Base-by-base conservation (phyloP, 352 stramenopile species). In the Phytophthora aleatoria region DNA sequence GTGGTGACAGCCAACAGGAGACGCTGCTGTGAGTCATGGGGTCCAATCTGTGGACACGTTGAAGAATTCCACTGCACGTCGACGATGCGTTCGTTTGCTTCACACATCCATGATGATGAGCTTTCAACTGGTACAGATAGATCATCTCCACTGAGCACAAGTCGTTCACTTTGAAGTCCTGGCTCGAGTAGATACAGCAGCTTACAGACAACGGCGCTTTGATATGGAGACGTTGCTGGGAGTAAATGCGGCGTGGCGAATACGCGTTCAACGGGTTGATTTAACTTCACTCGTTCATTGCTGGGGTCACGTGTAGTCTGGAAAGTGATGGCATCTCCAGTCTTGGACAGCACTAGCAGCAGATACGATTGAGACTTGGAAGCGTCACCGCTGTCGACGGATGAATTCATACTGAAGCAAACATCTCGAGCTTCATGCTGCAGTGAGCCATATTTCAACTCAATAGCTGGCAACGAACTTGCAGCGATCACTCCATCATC, bases 391-490 rank as follows among this genome's bases (percentile, higher is more conserved):
- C 68, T 74, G 1, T 71, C 68, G 20, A 27, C 43, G 2, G 61
- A 50, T 38, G 59, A 62, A 5, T 53, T 50, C 45, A 76, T 64
- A 13, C 62, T 71, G 27, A 89, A 91, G 59, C 73, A 89, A 4
- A 83, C 59, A 59, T 92, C 85, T 39, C 83, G 69, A n/a, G 68
- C 78, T 7, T 90, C 82, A 24, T 89, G 60, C 26, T 79, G 74
- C 2, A 81, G 54, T 33, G 39, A 5, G 2, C 68, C 57, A 15
- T 39, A 36, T 38, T 73, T 63, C 31, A 76, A 45, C 38, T 72
- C 68, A 31, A 76, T 63, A 5, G 62, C 67, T 50, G 67, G 61
- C 30, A 74, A 61, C 33, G 41, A 50, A 48, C 41, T 61, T 3
- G 54, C 11, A 20, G 35, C 35, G 28, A 61, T 27, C 16, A 16